Base-by-base conservation (phyloP, 164 flowering plant species). In the Vitis amurensis region DNA sequence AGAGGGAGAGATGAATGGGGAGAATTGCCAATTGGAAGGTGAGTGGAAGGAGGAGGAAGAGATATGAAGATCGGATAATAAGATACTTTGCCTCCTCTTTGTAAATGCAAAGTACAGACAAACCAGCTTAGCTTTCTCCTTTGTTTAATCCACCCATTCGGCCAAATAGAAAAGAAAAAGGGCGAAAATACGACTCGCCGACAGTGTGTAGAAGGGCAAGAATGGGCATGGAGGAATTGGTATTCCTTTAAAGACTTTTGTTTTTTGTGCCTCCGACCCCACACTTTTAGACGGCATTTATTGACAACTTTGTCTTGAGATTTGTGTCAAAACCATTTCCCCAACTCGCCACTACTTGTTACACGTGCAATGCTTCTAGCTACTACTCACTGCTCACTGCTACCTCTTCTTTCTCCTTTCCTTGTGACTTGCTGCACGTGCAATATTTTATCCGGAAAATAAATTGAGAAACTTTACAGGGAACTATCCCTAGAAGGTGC, bases 81-180 rank as follows among this genome's bases (percentile, higher is more conserved):
- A 78, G 78, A 78, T 81, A 67, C 72, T 70, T 50, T 77, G 82
- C 70, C 72, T 70, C 73, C 78, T 69, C 23, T 59, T 61, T 61
- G 69, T 58, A 64, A 71, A 70, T 73, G 69, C 65, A 77, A 80
- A 66, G 79, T 73, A 78, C 82, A 79, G 72, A 74, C 80, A 77
- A 27, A 69, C 31, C 86, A 83, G 84, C 85, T 83, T 12, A 61
- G 62, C 74, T 37, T 17, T 73, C 11, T 52, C 64, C 23, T 17
- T 51, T 17, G 44, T 65, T 17, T 51, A 17, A 44, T 64, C 11
- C 19, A 11, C 44, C 44, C 44, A 37, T 37, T 37, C 44, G 44
- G 44, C 44, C 44, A 6, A 37, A 37, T 37, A 37, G 44, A 37
- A 37, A 37, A 37, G 44, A 37, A 37, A 23, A 23, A 23, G 27